Percentiles rank a stretch among this genome's conserved stretches.
Conservation (phyloP, 75 land plant genomes). For the Pseudotsuga menziesii region DNA sequence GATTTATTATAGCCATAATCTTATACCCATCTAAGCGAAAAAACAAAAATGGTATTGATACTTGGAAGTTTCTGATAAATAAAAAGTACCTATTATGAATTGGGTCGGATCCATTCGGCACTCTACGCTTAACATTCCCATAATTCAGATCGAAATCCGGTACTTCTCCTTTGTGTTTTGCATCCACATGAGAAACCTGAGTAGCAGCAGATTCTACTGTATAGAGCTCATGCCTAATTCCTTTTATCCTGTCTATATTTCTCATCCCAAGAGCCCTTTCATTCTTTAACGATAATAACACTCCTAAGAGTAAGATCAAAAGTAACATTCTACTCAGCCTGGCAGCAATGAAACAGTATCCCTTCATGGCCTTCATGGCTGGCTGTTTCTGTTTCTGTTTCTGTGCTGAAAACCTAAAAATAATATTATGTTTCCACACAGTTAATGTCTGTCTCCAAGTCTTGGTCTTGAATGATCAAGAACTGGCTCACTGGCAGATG, state of each 20-base stretch:
- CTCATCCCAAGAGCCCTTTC: background rate
- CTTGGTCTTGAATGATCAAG: background rate
- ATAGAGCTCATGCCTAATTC: background rate
- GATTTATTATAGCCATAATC: background rate
- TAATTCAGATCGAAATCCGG: conserved; percentile 4
- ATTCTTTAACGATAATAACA: background rate
- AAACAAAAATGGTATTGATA: no score
- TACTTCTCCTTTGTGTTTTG: background rate
- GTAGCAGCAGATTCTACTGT: background rate
- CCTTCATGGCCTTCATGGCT: conserved; percentile 5
- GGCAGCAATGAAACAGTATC: background rate
- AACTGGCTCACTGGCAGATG: background rate
- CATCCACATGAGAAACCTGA: background rate
- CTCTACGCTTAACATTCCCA: conserved; percentile 4
- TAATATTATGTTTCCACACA: background rate
- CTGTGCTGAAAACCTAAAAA: background rate
- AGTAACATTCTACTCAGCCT: background rate
- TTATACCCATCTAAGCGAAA: no score
- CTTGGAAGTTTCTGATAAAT: no score
- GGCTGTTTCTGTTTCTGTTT: no score
- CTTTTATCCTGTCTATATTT: background rate
- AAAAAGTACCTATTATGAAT: conserved; percentile 11
- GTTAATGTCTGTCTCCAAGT: background rate
- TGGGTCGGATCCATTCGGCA: conserved; percentile 4
- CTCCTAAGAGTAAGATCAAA: background rate